These are phyloP conservation scores for Lumnitzera littorea DNA, from an alignment of 345 rosid genomes.

Conservation along the genomic window DNA sequence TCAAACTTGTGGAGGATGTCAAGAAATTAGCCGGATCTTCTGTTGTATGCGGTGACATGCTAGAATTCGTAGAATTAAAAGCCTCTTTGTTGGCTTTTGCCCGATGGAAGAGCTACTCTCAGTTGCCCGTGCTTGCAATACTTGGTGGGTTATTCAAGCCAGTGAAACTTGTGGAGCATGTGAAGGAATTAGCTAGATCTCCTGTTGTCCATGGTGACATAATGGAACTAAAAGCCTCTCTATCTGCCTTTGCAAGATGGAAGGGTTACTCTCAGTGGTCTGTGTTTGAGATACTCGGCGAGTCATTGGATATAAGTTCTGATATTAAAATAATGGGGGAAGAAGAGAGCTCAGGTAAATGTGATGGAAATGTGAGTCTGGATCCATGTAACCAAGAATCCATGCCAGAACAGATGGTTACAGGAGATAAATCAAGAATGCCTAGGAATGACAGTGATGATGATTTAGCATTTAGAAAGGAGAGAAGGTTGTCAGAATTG, in stretches of 20 bases:
- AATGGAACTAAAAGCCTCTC: not conserved
- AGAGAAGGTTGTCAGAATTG: constrained; percentile 54
- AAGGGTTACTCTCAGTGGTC: too few relatives aligned
- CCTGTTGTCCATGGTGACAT: constrained; percentile 4
- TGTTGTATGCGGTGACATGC: constrained; percentile 26
- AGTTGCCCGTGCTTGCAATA: constrained; percentile 46
- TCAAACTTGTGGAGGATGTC: constrained; percentile 32
- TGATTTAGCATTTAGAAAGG: constrained; percentile 23
- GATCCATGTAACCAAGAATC: not conserved
- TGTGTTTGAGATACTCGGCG: too few relatives aligned
- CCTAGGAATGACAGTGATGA: constrained; percentile 28
- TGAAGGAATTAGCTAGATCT: constrained; percentile 1
- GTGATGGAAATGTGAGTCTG: too few relatives aligned
- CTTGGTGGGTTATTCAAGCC: constrained; percentile 35
- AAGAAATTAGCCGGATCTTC: constrained; percentile 40
- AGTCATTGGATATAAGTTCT: too few relatives aligned
- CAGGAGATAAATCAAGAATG: constrained; percentile 7
- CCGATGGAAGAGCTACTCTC: constrained; percentile 56
- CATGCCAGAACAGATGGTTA: not conserved
- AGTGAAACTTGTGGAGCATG: constrained; percentile 24
- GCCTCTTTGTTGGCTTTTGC: constrained; percentile 56
- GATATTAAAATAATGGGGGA: too few relatives aligned
- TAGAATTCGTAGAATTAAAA: constrained; percentile 35
- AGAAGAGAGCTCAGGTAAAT: too few relatives aligned
- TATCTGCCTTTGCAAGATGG: too few relatives aligned